Evolutionary conservation across 805 yeast genomes (phyloP), one percentile per base, ranked within the genome.

Genomic region (Pichia pseudocactophila): DNA sequence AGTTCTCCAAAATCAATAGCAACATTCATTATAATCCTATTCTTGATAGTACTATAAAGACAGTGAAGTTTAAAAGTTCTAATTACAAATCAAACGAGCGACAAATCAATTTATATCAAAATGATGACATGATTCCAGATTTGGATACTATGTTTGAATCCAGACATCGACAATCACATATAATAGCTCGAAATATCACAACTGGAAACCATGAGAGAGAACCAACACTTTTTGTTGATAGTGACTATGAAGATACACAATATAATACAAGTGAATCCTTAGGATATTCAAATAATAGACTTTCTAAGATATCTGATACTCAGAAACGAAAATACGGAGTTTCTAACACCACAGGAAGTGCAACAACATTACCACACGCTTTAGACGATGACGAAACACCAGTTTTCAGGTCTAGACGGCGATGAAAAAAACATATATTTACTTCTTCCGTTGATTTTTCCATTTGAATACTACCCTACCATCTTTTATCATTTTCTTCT

Each of bases 401-500:
- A 1, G 45, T 49, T 11, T 62, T 62, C 42, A 56, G 47, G 40
- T 54, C 59, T 13, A 49, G 55, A n/a, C 50, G 55, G 36, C 32
- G 52, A 30, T 49, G 41, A 37, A n/a, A n/a, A n/a, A n/a, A n/a
- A n/a, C n/a, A n/a, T 22, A 5, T 12, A 35, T 6, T 53, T 52
- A 74, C 47, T 69, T 59, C 63, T 82, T 84, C 58, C 94, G 73
- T 56, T 77, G 78, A 52, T 75, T 82, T 59, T 81, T 85, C 95
- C 97, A 90, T 65, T 86, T 86, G 66, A 75, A 92, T 2, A 72
- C 69, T 0, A 75, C 74, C 43, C 74, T 73, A 4, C 97, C 97
- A 28, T 76, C 71, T 13, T 71, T 65, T 3, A 72, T 68, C 5
- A 82, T 60, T 66, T 88, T 88, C 72, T 81, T 83, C 65, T 84